A percentile compares a stretch with the other conserved stretches of the same genome.
These are phyloP conservation scores for Aspergillus coremiiformis DNA, from an alignment of 495 filamentous ascomycete genomes.

Conservation along the genomic window DNA sequence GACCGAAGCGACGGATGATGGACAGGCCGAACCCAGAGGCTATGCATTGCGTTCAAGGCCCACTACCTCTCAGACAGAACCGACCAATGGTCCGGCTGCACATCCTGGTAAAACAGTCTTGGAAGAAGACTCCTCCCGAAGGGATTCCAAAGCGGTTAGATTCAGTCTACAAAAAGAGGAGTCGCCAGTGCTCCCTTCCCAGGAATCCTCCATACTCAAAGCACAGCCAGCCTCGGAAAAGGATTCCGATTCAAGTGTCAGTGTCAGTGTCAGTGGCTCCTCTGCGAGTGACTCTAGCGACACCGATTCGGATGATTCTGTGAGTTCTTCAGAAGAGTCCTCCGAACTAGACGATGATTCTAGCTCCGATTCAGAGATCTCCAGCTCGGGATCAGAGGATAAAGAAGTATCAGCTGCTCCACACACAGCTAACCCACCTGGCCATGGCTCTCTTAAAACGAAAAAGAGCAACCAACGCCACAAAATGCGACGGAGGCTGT, in stretches of 20 bases:
- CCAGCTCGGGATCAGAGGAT: constrained; percentile 22
- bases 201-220: not conserved
- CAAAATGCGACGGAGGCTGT: constrained; percentile 40
- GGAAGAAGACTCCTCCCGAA: constrained; percentile 17
- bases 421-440: constrained; percentile 24
- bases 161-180: constrained; percentile 21
- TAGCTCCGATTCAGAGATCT: constrained; percentile 13
- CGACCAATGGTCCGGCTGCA: constrained; percentile 11
- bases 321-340: constrained; percentile 18
- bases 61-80: not conserved
- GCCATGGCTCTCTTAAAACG: constrained; percentile 43
- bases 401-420: constrained; percentile 15
- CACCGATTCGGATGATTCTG: constrained; percentile 17
- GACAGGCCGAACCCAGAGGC: constrained; percentile 1
- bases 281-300: constrained; percentile 23
- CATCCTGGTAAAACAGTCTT: not conserved
- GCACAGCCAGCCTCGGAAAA: constrained; percentile 9
- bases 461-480: constrained; percentile 48
- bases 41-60: constrained; percentile 9
- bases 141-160: constrained; percentile 29
- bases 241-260: constrained; percentile 6
- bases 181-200: not conserved
- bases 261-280: constrained; percentile 14
- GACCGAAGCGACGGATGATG: constrained; percentile 12
- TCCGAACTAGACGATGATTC: constrained; percentile 18